A percentile compares a stretch with the other conserved stretches of the same genome.
These are phyloP conservation scores for Adenanthera pavonina DNA, from an alignment of 306 rosid genomes.

Conservation along the genomic window DNA sequence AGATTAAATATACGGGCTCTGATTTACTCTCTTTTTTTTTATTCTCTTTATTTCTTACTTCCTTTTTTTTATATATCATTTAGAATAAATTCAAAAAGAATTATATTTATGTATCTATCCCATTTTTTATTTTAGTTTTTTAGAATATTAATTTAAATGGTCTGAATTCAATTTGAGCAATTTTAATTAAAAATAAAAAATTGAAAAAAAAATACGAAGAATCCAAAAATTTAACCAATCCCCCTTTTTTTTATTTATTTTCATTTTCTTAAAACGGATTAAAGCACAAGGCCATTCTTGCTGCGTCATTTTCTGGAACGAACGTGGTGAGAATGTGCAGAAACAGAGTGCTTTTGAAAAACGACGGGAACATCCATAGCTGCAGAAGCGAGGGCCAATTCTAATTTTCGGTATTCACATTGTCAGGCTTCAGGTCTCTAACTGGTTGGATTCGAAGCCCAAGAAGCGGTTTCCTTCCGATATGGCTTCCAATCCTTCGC, in stretches of 20 bases:
- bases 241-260: background rate
- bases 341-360: background rate
- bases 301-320: background rate
- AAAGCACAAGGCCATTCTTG: background rate
- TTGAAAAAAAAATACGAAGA: too few relatives aligned
- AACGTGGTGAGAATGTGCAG: background rate
- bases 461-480: background rate
- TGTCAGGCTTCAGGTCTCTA: background rate
- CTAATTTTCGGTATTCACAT: background rate
- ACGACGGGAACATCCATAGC: background rate
- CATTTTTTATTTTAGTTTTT: too few relatives aligned
- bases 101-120: too few relatives aligned
- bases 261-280: background rate
- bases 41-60: too few relatives aligned
- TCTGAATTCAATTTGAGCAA: too few relatives aligned
- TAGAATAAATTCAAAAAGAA: too few relatives aligned
- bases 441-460: background rate
- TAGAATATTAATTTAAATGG: too few relatives aligned
- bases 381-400: background rate
- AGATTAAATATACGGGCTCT: too few relatives aligned
- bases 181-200: too few relatives aligned
- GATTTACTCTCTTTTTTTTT: too few relatives aligned
- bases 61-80: too few relatives aligned
- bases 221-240: too few relatives aligned
- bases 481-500: constrained; percentile 5